Evolutionary conservation across 179 eudicot genomes (phyloP), one percentile per base, ranked within the genome.

Genomic region (Beta lomatogona): DNA sequence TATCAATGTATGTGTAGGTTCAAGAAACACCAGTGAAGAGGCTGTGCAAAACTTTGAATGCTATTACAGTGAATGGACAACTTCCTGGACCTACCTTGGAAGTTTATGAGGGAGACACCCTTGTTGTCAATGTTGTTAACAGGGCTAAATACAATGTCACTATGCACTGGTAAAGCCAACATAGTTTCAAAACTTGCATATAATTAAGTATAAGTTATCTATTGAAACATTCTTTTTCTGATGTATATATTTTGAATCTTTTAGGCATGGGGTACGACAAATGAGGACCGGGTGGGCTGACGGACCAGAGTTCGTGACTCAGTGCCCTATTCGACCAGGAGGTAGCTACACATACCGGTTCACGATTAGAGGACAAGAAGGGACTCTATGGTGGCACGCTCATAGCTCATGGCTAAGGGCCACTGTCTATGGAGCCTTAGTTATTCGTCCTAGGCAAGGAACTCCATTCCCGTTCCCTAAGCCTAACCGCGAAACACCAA

Each of bases 341-440:
- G 87, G 83, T 36, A 93, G 93, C 71, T 94, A 89, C 85, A 94
- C 96, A 0, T 94, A 94, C 69, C 73, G 90, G 13, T 94, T 90
- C 60, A 93, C 87, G 6, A 90, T 93, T 48, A 73, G 80, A 74
- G 93, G 90, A 59, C 97, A 94, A 85, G 97, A 90, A 86, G 98
- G 98, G 18, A 94, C 98, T 15, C 86, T 94, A 1, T 94, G 98
- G 98, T 94, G 98, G 98, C 97, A 94, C 59, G 98, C 98, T 25
- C 98, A 94, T 66, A 93, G 97, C 85, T 92, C 96, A 28, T 94
- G 97, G 97, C 92, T 93, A 12, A 83, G 98, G 82, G 97, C 98
- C 31, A 93, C 98, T 0, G 97, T 94, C 31, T 93, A 94, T 59
- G 97, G 98, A 18, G 94, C 93, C 76, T 53, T 94, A 0, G 82